Base-by-base conservation (phyloP, 345 rosid genomes). In the Murraya koenigii region DNA sequence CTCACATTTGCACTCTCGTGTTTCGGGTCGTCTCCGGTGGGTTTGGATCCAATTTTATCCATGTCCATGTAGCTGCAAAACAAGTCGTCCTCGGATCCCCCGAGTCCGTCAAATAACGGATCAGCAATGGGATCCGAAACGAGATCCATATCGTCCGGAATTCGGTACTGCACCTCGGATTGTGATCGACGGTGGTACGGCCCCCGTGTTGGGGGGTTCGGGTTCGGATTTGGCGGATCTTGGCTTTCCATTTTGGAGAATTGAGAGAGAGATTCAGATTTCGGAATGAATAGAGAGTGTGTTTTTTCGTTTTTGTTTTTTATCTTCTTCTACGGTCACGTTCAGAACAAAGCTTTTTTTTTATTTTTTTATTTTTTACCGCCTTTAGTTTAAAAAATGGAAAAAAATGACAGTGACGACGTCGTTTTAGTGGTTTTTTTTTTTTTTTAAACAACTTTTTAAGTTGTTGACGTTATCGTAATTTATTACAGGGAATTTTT, bases 21-120 rank as follows among this genome's bases (percentile, higher is more conserved):
- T 66, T 78, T 78, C 49, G 75, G 79, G 64, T 82, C 86, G 26
- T 85, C 79, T 20, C 82, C 89, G 26, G 81, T 84, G n/a, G 85
- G 69, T 55, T 85, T 87, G 81, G 85, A 89, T 84, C 95, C 97
- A 22, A 95, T 80, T 71, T 89, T 89, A 82, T 94, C 97, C 22
- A 91, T 88, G 84, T 92, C 97, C 90, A 94, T 90, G 87, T 90
- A 94, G 23, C 92, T 89, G 67, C 86, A 87, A 75, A 91, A 88
- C 81, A 93, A 81, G 79, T 90, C 94, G 63, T 92, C 98, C 80
- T 94, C 96, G 80, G 97, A 89, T 41, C 83, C 82, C 83, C 93
- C 93, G 62, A 90, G 82, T 33, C 86, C 93, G 55, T 88, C 87
- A 80, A 89, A 87, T 54, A 90, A 83, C 2, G 87, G 93, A 77